Base-by-base conservation (phyloP, 306 rosid species). In the Abrus precatorius region DNA sequence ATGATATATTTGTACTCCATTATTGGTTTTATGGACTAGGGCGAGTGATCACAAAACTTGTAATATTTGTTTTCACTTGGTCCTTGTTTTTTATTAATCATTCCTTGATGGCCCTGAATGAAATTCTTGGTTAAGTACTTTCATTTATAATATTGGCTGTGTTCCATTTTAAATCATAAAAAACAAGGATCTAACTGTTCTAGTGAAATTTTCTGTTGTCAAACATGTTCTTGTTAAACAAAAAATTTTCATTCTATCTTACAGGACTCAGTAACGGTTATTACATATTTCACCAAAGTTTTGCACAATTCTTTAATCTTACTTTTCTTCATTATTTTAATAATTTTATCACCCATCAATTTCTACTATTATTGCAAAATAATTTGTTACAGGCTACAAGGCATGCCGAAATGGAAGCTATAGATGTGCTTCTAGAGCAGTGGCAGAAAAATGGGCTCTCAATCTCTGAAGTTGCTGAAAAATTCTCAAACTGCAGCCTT, bases 361-460 rank as follows among this genome's bases (percentile, higher is more conserved):
- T 77, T 73, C 20, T 68, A 3, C 38, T 13, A 12, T 56, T 27
- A 50, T 85, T 66, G 9, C 74, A 66, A 54, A 32, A n/a, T 28
- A 30, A 57, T 9, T 79, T 60, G 78, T 56, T 76, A 73, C 84
- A 95, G 99, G 98, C 98, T 56, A 90, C 97, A 20, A 88, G 99
- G 81, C 99, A 95, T 67, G 98, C 99, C n/a, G 97, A 95, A 87
- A 93, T 95, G 98, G 99, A 91, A 90, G 97, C 98, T 74, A 79
- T 92, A 80, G 99, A 93, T 66, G 69, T 76, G 76, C 91, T 93
- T 80, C 82, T 95, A 44, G 87, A 87, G 83, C 85, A 80, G 82
- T 93, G 98, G 97, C 92, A 79, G 85, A 88, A 86, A 78, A 81
- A 76, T 40, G 91, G 92, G 76, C 88, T 86, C 86, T 89, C 97